phyloP scores from a whole-genome alignment of 768 basidiomycete genomes.

The Tricholoma furcatifolium region DNA sequence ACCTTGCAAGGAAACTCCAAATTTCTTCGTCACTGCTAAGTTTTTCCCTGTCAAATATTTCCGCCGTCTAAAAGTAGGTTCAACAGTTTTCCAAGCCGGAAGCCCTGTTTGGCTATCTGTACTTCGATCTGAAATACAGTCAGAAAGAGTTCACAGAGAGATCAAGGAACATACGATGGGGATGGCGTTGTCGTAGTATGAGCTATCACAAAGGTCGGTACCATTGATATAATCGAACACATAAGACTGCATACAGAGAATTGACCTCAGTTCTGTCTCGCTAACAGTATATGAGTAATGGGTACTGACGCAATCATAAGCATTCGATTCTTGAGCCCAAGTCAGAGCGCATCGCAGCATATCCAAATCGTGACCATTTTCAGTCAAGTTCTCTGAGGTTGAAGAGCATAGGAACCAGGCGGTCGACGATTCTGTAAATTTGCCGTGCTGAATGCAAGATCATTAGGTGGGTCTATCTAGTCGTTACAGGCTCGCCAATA shows the following conservation, averaged over 20 bases:
- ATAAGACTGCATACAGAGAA: slow-evolving; percentile 27
- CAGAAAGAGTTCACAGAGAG: neutral
- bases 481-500: slow-evolving; percentile 2
- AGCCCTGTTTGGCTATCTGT: slow-evolving; percentile 47
- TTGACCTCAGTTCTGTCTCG: neutral
- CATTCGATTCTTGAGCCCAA: slow-evolving; percentile 46
- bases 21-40: too few relatives aligned
- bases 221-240: slow-evolving; percentile 41
- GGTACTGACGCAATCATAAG: slow-evolving; percentile 39
- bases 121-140: slow-evolving; percentile 32
- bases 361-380: too few relatives aligned
- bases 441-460: slow-evolving; percentile 28
- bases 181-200: slow-evolving; percentile 35
- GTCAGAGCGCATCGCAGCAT: slow-evolving; percentile 45
- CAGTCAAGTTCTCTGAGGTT: slow-evolving; percentile 20
- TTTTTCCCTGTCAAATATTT: neutral
- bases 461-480: neutral
- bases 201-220: slow-evolving; percentile 41
- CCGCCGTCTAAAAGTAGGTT: slow-evolving; percentile 44
- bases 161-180: slow-evolving; percentile 27
- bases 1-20: neutral
- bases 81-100: slow-evolving; percentile 48
- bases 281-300: neutral
- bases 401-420: slow-evolving; percentile 41
- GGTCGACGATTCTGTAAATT: slow-evolving; percentile 26